Conservation (phyloP, 2,329 filamentous ascomycete species). For the Calonectria multiphialidica region DNA sequence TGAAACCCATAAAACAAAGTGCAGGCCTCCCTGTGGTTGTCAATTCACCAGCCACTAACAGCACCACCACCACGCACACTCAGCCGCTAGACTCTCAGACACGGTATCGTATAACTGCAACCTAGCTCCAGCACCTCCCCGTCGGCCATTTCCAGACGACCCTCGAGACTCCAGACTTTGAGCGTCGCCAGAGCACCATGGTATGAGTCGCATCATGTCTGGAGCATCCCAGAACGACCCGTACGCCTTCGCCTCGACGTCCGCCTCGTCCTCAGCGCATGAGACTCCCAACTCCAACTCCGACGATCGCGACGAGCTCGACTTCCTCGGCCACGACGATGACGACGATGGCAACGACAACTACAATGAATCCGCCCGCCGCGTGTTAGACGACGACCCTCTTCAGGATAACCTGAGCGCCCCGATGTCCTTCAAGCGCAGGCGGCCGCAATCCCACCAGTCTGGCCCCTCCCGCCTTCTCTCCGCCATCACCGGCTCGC, state of each 20-base stretch:
- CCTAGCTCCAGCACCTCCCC: background rate
- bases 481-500: constrained; percentile 56
- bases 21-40: background rate
- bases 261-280: constrained; percentile 42
- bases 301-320: constrained; percentile 61
- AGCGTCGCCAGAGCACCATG: constrained; percentile 46
- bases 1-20: background rate
- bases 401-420: constrained; percentile 62
- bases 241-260: constrained; percentile 52
- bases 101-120: background rate
- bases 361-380: constrained; percentile 31
- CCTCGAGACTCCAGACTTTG: constrained; percentile 30
- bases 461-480: constrained; percentile 62
- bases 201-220: constrained; percentile 56
- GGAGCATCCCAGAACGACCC: constrained; percentile 50
- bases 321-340: constrained; percentile 53
- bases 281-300: constrained; percentile 34
- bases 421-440: constrained; percentile 79
- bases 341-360: constrained; percentile 49
- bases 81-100: background rate
- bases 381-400: constrained; percentile 68
- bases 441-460: constrained; percentile 64
- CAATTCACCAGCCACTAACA: background rate
- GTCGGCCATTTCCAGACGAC: background rate
- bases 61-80: background rate